Base-by-base conservation (phyloP, 2,329 filamentous ascomycete genomes). In the Penicillium verrucosum region DNA sequence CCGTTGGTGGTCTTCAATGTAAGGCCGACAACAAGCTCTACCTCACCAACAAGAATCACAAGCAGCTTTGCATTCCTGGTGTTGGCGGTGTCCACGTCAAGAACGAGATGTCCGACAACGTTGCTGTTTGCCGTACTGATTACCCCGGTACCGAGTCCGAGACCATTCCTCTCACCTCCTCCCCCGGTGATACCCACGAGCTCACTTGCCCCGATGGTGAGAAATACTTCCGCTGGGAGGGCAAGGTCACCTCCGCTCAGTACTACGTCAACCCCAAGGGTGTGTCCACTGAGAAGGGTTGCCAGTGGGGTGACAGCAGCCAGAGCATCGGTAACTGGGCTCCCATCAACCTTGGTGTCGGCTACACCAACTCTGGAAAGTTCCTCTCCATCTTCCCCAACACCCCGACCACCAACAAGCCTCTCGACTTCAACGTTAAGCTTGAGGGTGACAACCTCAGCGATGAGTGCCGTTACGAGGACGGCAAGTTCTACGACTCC, bases 231-330 rank as follows among this genome's bases (percentile, higher is more conserved):
- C 77, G 81, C 60, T 96, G 90, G 90, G 65, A 90, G 68, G 84
- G 84, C 66, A 82, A 83, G 73, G 67, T 78, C 49, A 97, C 94
- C 51, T 92, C 90, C 46, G 92, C 92, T 43, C 94, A 97, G 78
- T 97, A 96, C 83, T 99, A 99, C 73, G 84, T 97, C 77, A 97
- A 97, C 84, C 89, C 89, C 68, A 82, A 85, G 66, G 92, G 91
- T 59, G 80, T 89, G 51, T 67, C 76, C 18, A 77, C 85, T 57
- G 73, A 85, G 63, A 77, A 92, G 12, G 89, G 85, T 49, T 99
- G 94, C 78, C 76, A 83, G 57, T 97, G 94, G 94, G 80, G 83
- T 50, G 81, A 81, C 21, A 79, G 85, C 57, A 86, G 74, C 54
- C 69, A 78, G 57, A 76, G 80, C 61, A 74, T 81, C 56, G 86